Base-by-base conservation (phyloP, 176 grass and related monocot genomes). In the Stipa capillata region DNA sequence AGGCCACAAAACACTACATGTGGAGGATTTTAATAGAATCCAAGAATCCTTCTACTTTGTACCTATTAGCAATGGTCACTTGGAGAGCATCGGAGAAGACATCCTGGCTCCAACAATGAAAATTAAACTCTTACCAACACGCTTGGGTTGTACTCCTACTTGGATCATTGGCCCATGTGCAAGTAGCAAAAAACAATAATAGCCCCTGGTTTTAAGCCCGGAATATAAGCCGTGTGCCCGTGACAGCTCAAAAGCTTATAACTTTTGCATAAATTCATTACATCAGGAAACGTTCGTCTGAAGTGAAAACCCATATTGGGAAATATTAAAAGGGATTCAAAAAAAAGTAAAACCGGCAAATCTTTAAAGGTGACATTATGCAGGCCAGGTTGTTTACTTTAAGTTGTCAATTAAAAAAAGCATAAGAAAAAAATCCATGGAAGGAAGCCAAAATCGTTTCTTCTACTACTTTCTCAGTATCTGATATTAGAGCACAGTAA, bases 211-310 rank as follows among this genome's bases (percentile, higher is more conserved):
- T 82, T 43, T 43, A 79, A 33, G 75, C 21, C 34, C 45, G 29
- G 54, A 64, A 65, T 83, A 80, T 61, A 52, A 50, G 42, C 33
- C 15, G 45, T 63, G 64, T 21, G 28, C 15, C 35, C 20, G 42
- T 44, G 64, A 76, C 53, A 81, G 53, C 36, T 60, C 42, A 74
- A 60, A 80, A 76, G 54, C 14, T 51, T 15, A 44, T 62, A 54
- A 69, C 60, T 52, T n/a, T 28, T 45, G 86, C 52, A 84, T 80
- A 69, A 84, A 68, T 47, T 70, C 35, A 15, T 53, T 80, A 20
- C 61, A 28, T 20, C 14, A 50, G 18, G 23, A 73, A 84, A 83
- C 39, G 74, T 67, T n/a, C 31, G 6, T 31, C 37, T 40, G 29
- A 88, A 87, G 85, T 39, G 53, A 34, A 69, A 76, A 35, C 44